These are phyloP conservation scores for Ceratocystis harringtonii DNA, from an alignment of 2,329 filamentous ascomycete genomes.

Conservation along the genomic window DNA sequence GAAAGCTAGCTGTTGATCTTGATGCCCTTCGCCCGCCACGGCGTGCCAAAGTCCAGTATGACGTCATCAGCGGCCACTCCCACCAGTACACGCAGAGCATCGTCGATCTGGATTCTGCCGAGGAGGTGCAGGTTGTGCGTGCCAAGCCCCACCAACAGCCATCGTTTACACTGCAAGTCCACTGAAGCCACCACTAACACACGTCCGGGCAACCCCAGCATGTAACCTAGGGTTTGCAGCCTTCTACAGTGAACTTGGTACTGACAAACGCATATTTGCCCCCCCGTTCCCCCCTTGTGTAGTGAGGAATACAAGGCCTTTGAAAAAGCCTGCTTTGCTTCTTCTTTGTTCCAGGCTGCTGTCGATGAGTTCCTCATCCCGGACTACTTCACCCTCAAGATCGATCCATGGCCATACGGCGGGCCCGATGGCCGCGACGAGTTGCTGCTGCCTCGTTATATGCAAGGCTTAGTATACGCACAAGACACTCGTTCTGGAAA, in stretches of 20 bases:
- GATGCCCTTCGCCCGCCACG: slow-evolving; percentile 26
- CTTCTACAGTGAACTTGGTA: not conserved
- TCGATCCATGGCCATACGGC: slow-evolving; percentile 54
- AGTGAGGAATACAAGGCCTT: slow-evolving; percentile 30
- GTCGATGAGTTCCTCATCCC: slow-evolving; percentile 34
- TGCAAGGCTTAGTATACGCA: slow-evolving; percentile 38
- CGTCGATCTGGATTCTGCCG: slow-evolving; percentile 26
- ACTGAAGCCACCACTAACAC: not conserved
- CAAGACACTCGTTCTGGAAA: slow-evolving; percentile 30
- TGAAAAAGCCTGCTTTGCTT: slow-evolving; percentile 28
- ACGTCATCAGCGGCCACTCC: slow-evolving; percentile 25
- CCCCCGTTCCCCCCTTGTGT: not conserved
- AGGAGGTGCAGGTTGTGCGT: slow-evolving; percentile 8
- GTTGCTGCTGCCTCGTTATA: slow-evolving; percentile 26
- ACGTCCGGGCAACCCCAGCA: not conserved
- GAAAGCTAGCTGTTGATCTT: slow-evolving; percentile 29
- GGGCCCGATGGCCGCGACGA: slow-evolving; percentile 26
- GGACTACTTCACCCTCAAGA: slow-evolving; percentile 27
- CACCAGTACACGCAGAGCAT: slow-evolving; percentile 26
- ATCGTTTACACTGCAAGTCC: slow-evolving; percentile 25
- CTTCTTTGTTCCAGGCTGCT: slow-evolving; percentile 32
- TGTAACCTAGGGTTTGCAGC: not conserved
- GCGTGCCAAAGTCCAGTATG: slow-evolving; percentile 33
- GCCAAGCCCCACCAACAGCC: slow-evolving; percentile 25
- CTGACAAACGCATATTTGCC: not conserved